Percentiles rank a stretch among this genome's conserved stretches.
Conservation (phyloP, 768 basidiomycete species). For the Kondoa subrosea region DNA sequence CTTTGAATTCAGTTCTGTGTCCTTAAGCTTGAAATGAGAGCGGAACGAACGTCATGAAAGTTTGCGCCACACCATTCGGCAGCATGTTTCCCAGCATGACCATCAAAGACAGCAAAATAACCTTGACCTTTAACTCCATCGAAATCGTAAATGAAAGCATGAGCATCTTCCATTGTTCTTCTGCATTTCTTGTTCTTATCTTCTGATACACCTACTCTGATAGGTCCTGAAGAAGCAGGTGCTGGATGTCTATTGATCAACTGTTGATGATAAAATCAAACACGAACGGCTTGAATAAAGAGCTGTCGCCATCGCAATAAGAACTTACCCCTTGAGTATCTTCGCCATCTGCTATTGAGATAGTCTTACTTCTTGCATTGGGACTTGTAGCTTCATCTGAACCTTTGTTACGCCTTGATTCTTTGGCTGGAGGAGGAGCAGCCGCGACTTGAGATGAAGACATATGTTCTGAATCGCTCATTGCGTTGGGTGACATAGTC, state of each 20-base stretch:
- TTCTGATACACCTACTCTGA: constrained; percentile 59
- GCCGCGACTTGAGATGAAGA: too few species aligned
- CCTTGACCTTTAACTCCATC: constrained; percentile 81
- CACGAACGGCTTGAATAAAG: too few species aligned
- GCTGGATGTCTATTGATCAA: neutral
- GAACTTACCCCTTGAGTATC: constrained; percentile 1
- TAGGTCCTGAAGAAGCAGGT: constrained; percentile 32
- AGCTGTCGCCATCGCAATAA: neutral
- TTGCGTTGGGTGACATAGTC: constrained; percentile 1
- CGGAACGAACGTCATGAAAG: constrained; percentile 60
- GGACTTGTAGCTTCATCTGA: neutral
- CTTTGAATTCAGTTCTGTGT: too few species aligned
- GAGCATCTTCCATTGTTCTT: constrained; percentile 83
- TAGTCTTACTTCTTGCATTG: constrained; percentile 3
- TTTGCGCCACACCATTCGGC: constrained; percentile 97
- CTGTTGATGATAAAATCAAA: neutral
- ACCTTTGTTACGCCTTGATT: neutral
- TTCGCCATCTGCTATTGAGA: constrained; percentile 8
- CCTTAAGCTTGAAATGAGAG: neutral
- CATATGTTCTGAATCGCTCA: neutral
- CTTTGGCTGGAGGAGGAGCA: too few species aligned
- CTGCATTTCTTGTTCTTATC: constrained; percentile 63
- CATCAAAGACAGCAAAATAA: constrained; percentile 96
- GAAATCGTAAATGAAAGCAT: constrained; percentile 90
- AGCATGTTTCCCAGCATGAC: constrained; percentile 94